A percentile compares a stretch with the other conserved stretches of the same genome.
Conservation (phyloP, 208 protist genomes). For the Acanthamoeba divionensis region DNA sequence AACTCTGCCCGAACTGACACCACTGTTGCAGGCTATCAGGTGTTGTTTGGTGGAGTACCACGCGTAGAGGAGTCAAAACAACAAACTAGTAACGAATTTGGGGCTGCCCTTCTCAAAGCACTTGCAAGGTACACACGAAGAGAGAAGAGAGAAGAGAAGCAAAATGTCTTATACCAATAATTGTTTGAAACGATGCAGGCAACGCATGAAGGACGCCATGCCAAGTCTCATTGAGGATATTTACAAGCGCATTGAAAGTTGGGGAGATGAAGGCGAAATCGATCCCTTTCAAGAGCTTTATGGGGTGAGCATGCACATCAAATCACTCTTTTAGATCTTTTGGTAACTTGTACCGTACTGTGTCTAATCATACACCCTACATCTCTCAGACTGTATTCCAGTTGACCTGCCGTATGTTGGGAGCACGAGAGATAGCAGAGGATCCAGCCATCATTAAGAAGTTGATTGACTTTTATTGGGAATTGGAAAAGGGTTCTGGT, state of each 20-base stretch:
- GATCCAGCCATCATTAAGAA: background rate
- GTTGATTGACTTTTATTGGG: constrained; percentile 1
- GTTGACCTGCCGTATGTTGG: constrained; percentile 13
- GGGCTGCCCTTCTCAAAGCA: no score
- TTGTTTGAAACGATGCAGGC: background rate
- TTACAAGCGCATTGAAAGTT: background rate
- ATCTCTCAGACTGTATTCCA: background rate
- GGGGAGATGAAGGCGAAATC: background rate
- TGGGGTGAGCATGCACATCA: no score
- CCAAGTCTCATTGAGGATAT: background rate
- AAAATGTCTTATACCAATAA: background rate
- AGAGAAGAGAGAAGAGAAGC: no score
- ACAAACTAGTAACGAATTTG: background rate
- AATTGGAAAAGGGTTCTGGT: background rate
- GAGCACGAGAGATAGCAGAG: background rate
- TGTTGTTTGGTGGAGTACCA: background rate
- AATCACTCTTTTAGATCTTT: no score
- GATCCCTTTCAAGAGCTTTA: background rate
- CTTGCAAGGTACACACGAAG: no score
- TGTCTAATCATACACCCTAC: background rate
- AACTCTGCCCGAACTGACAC: background rate
- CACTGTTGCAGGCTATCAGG: background rate
- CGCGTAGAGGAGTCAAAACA: background rate
- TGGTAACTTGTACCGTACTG: no score
- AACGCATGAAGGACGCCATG: background rate